Base-by-base conservation (phyloP, 208 protist genomes). In the Trypanosoma caninum region DNA sequence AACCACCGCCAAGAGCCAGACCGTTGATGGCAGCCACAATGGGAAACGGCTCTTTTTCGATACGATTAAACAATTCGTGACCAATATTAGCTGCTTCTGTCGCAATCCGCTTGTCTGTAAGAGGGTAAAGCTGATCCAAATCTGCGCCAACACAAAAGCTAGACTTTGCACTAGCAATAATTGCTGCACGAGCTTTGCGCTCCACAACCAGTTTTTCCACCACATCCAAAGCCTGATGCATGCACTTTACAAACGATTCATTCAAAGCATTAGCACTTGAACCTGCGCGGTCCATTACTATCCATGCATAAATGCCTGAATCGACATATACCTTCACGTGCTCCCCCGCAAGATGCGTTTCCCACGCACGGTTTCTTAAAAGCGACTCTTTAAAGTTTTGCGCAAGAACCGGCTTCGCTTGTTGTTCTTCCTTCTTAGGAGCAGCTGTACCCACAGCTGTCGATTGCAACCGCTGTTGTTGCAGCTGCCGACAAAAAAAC, bases 1-100 rank as follows among this genome's bases (percentile, higher is more conserved):
- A 87, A 50, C 97, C 97, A 30, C 96, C 97, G 25, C 97, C 97
- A 10, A 98, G 78, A 41, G 90, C 89, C 14, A 88, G 62, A 18
- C 95, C 97, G 65, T 98, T 84, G 66, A 98, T 97, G 34, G 96
- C 96, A 5, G 95, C 94, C 22, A 98, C 81, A 16, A 95, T 69
- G 13, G 93, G 94, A 63, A 85, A 82, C 14, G 63, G 58, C 31
- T 72, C 55, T 5, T 34, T 30, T 50, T 89, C 74, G 52, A 94
- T 85, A 41, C 80, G 76, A 59, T 83, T 80, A 72, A 92, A 87
- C 18, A 89, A 62, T n/a, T 52, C 57, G 62, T 87, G 80, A 9
- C 84, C 84, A 2, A 42, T 50, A 31, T 61, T 56, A 27, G 71
- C 57, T 33, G 82, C 73, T 53, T 65, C 46, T 40, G 54, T 56